Evolutionary conservation across 352 stramenopile species (phyloP), one percentile per base, ranked within the genome.

Genomic region (Pythium graminicola): DNA sequence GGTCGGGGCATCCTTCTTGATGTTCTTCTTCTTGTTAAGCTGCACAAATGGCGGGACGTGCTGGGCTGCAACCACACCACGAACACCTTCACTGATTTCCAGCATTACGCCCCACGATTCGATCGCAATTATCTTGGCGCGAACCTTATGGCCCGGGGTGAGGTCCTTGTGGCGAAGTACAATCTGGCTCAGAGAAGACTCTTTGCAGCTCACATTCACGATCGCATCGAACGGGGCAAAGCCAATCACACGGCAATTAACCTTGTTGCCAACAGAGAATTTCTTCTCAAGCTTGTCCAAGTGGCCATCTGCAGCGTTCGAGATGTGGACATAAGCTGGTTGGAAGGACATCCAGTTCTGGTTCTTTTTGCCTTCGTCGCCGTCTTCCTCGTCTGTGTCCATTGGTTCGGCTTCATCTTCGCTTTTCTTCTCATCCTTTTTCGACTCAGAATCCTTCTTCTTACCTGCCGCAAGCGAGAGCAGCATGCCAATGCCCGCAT

Each of bases 221-320:
- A 95, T 64, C 1, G 69, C 82, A 24, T 96, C 86, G 26, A 95
- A 94, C 13, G 79, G 81, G n/a, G 79, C 80, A 38, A 88, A 92
- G 31, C 85, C 85, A 27, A 93, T 73, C 17, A 95, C 82, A 26
- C 86, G 85, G 60, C 76, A 86, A 43, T 72, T 67, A 24, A 95
- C 41, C 43, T 51, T 67, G 11, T 79, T 55, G 9, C 74, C 82
- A 6, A 93, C 67, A 3, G 58, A 64, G 40, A 87, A 94, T 36
- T 86, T 83, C 64, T 95, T 95, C 55, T 95, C 85, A 11, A 96
- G 73, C 54, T 95, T 94, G 36, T 95, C 84, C 8, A 95, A 41
- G 51, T 81, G 85, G 22, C 70, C 70, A 65, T 96, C 86, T 10
- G 73, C 70, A 11, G 70, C 73, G 54, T 93, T 92, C 35, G 86